Evolutionary conservation across 768 basidiomycete species (phyloP).

Genomic region (Termitomyces sp.): DNA sequence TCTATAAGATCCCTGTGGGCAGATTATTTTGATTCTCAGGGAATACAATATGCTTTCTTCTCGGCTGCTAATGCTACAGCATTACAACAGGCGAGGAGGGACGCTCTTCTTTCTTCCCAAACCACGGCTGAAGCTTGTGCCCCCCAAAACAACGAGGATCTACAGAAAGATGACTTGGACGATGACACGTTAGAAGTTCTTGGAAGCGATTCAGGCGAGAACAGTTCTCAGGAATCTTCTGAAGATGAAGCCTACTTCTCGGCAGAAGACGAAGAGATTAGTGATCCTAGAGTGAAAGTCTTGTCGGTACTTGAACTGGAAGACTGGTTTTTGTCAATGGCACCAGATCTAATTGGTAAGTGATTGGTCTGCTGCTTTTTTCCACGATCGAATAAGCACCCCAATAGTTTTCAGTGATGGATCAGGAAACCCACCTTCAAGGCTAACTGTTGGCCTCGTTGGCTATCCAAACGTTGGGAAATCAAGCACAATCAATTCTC

Average conservation of each 20-base stretch:
- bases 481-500: slow-evolving; percentile 95
- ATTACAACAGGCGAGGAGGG: slow-evolving; percentile 69
- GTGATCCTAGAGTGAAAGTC: slow-evolving; percentile 70
- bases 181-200: slow-evolving; percentile 15
- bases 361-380: background rate
- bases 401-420: slow-evolving; percentile 56
- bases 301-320: slow-evolving; percentile 87
- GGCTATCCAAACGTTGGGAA: slow-evolving; percentile 99
- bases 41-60: slow-evolving; percentile 85
- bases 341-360: slow-evolving; percentile 70
- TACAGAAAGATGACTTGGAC: slow-evolving; percentile 3
- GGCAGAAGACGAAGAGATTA: slow-evolving; percentile 47
- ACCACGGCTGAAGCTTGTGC: slow-evolving; percentile 10
- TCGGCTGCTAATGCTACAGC: slow-evolving; percentile 88
- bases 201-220: slow-evolving; percentile 23
- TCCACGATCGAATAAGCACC: background rate
- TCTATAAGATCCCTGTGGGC: slow-evolving; percentile 76
- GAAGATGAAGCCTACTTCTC: slow-evolving; percentile 45
- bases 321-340: slow-evolving; percentile 65
- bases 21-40: slow-evolving; percentile 78
- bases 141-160: slow-evolving; percentile 7
- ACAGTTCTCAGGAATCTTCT: slow-evolving; percentile 23
- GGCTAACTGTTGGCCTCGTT: slow-evolving; percentile 83
- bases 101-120: slow-evolving; percentile 33
- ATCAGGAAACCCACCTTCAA: slow-evolving; percentile 54